These are phyloP conservation scores for Dendrocalamus latiflorus DNA, from an alignment of 202 grass and related monocot genomes.

Conservation along the genomic window DNA sequence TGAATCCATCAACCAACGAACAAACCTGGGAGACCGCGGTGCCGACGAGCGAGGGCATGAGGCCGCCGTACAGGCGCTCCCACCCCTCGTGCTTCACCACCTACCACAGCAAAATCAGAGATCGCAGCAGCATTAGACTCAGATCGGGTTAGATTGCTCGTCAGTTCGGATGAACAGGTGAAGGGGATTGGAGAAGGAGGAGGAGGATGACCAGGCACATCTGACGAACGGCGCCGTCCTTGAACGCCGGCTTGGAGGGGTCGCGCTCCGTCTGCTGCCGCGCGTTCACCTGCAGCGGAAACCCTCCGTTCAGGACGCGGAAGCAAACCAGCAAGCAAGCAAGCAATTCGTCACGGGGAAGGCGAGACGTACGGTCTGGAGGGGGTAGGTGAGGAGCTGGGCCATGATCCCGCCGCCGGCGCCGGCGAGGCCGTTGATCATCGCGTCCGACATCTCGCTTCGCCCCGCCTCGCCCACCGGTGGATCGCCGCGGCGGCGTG, in stretches of 20 bases:
- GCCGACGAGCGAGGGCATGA: slow-evolving; percentile 74
- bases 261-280: slow-evolving; percentile 93
- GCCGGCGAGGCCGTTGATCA: slow-evolving; percentile 87
- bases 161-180: neutral
- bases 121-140: too few species aligned
- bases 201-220: slow-evolving; percentile 56
- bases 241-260: slow-evolving; percentile 54
- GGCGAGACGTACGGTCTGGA: slow-evolving; percentile 54
- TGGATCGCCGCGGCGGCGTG: slow-evolving; percentile 11
- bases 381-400: slow-evolving; percentile 80
- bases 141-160: slow-evolving; percentile 7
- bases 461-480: neutral
- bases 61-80: slow-evolving; percentile 75
- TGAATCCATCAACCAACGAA: neutral
- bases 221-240: slow-evolving; percentile 67
- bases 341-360: neutral
- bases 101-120: slow-evolving; percentile 33
- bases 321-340: neutral
- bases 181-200: neutral
- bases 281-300: slow-evolving; percentile 70
- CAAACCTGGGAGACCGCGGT: slow-evolving; percentile 83
- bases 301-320: slow-evolving; percentile 1
- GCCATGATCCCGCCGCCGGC: slow-evolving; percentile 89
- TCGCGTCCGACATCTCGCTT: slow-evolving; percentile 66
- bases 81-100: slow-evolving; percentile 88